Base-by-base conservation (phyloP, 1,139 yeast species). In the Groenewaldozyma sp. region DNA sequence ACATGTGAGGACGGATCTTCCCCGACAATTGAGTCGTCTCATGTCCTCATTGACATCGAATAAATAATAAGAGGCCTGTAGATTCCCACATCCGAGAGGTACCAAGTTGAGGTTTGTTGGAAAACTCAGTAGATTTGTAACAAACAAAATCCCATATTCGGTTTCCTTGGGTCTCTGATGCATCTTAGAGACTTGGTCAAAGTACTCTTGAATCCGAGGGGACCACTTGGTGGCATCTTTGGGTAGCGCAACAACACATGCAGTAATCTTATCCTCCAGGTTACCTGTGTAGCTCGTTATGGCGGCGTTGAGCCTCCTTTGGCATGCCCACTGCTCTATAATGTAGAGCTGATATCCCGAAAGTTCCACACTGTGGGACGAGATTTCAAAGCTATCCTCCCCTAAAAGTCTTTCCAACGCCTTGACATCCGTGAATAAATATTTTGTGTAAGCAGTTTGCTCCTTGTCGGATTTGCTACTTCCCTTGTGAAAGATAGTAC, bases 291-390 rank as follows among this genome's bases (percentile, higher is more conserved):
- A 91, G 0, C 93, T 76, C 1, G 91, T 76, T 20, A 88, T 80
- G 5, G 82, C 70, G 0, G 80, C 69, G 27, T 84, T 78, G 18
- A 77, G 65, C 40, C 73, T 70, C 31, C 97, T 66, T 42, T 78
- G 78, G 32, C 81, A 71, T 2, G 83, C 80, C 97, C 98, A 91
- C 59, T 88, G 96, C 56, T 91, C 97, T 10, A 88, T 94, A 36
- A 91, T 67, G 54, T 91, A 91, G 21, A 83, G 73, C 57, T 91
- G 97, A 56, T 82, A 84, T 1, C 97, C 97, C 1, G 43, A 38
- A 6, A 62, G 42, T 26, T 45, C 51, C 27, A 46, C 45, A 13
- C 39, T 37, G 14, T 48, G 46, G 2, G 38, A 38, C 11, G 49
- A 43, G n/a, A 50, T 35, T 13, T 34, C 24, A 27, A 49, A 48